phyloP scores from a whole-genome alignment of 2,329 filamentous ascomycete species.

The Alternaria atra region DNA sequence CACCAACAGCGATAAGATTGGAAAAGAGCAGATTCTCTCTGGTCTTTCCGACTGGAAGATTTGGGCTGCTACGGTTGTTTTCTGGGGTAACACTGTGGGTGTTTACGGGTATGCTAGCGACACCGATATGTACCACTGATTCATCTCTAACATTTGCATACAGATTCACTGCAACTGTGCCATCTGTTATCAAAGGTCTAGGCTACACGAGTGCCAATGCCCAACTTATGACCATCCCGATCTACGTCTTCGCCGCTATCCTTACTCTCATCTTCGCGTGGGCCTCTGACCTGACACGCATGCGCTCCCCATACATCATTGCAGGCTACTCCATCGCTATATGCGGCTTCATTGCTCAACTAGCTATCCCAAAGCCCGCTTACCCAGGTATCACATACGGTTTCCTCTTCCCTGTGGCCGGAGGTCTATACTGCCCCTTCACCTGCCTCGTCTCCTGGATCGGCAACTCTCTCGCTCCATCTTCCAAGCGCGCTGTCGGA shows the following conservation, averaged over 20 bases:
- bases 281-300: constrained; percentile 60
- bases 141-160: constrained; percentile 32
- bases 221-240: constrained; percentile 54
- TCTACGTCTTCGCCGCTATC: constrained; percentile 55
- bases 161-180: constrained; percentile 48
- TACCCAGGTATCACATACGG: constrained; percentile 59
- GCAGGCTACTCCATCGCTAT: constrained; percentile 60
- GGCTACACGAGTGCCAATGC: constrained; percentile 54
- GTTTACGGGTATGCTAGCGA: constrained; percentile 42
- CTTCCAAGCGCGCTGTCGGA: constrained; percentile 54
- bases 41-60: constrained; percentile 56
- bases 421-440: constrained; percentile 49
- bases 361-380: constrained; percentile 53
- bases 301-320: constrained; percentile 65
- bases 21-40: constrained; percentile 58
- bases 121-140: not conserved
- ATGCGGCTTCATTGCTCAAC: constrained; percentile 65
- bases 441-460: constrained; percentile 50
- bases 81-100: constrained; percentile 50
- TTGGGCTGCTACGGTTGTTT: constrained; percentile 49
- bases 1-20: constrained; percentile 60
- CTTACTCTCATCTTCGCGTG: constrained; percentile 55
- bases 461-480: constrained; percentile 46
- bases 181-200: constrained; percentile 54
- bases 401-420: constrained; percentile 51